Percentiles rank a stretch among this genome's conserved stretches.
Conservation (phyloP, 352 stramenopile genomes). For the Phytophthora podocarpi region DNA sequence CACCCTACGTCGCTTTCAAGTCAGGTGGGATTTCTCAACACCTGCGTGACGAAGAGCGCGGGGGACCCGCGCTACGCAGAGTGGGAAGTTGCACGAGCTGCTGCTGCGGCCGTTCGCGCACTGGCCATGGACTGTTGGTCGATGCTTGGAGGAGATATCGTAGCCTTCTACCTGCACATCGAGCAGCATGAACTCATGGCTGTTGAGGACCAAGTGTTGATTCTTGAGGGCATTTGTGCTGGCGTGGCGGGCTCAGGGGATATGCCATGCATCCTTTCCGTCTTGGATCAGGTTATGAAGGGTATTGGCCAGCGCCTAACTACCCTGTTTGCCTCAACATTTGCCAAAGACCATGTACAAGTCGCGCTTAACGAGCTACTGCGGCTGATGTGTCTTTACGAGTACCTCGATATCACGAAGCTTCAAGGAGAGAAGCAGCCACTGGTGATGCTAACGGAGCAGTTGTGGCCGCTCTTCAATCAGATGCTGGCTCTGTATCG, state of each 20-base stretch:
- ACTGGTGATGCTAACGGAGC: slow-evolving; percentile 75
- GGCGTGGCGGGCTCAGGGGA: slow-evolving; percentile 63
- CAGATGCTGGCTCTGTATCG: slow-evolving; percentile 81
- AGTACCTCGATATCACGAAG: slow-evolving; percentile 63
- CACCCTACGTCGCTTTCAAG: slow-evolving; percentile 52
- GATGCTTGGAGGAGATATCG: slow-evolving; percentile 65
- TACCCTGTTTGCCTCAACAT: slow-evolving; percentile 44
- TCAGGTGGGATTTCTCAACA: slow-evolving; percentile 75
- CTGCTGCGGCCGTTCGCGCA: slow-evolving; percentile 69
- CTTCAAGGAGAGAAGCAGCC: slow-evolving; percentile 39
- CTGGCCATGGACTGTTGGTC: slow-evolving; percentile 83
- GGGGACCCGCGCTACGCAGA: slow-evolving; percentile 54
- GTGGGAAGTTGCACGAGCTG: slow-evolving; percentile 80
- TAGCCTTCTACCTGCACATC: slow-evolving; percentile 82
- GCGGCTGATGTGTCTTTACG: slow-evolving; percentile 85
- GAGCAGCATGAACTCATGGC: slow-evolving; percentile 67
- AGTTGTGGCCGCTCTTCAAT: slow-evolving; percentile 82
- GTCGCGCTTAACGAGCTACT: slow-evolving; percentile 70
- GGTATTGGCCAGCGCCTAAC: slow-evolving; percentile 63
- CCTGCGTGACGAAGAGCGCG: slow-evolving; percentile 63
- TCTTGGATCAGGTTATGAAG: slow-evolving; percentile 74
- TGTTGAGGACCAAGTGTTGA: slow-evolving; percentile 86
- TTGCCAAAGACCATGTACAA: slow-evolving; percentile 41
- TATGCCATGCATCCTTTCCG: slow-evolving; percentile 39
- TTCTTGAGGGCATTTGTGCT: slow-evolving; percentile 78